Evolutionary conservation across 768 basidiomycete species (phyloP).

Genomic region (Daedaleopsis sinensis): DNA sequence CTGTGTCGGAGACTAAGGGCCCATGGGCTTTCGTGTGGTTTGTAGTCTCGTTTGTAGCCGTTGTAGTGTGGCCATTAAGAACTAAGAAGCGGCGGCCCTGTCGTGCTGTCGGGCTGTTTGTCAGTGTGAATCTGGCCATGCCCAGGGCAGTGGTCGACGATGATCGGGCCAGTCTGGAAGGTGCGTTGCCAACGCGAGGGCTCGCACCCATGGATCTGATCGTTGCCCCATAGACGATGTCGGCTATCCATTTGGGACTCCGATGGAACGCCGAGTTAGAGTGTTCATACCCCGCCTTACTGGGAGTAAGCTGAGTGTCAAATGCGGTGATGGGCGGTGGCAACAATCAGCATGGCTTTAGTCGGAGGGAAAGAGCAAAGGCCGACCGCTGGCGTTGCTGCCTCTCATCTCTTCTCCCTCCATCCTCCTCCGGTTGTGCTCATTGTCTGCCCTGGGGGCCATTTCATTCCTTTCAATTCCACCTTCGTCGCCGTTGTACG

Average conservation of each 20-base stretch:
- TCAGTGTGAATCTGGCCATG: not conserved
- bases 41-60: not conserved
- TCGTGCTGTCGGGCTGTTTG: not conserved
- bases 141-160: conserved; percentile 1
- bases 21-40: not conserved
- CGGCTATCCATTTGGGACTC: conserved; percentile 1
- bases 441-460: conserved; percentile 39
- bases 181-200: conserved; percentile 18
- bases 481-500: conserved; percentile 27
- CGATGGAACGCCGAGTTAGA: not conserved
- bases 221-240: conserved; percentile 7
- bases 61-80: not conserved
- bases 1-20: not conserved
- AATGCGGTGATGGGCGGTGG: conserved; percentile 3
- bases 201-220: conserved; percentile 5
- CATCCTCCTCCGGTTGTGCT: conserved; percentile 25
- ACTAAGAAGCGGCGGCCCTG: not conserved
- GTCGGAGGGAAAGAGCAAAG: not conserved
- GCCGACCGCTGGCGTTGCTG: not conserved
- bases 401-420: conserved; percentile 23
- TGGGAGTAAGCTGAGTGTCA: not conserved
- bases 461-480: conserved; percentile 26
- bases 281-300: conserved; percentile 3
- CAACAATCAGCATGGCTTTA: conserved; percentile 6
- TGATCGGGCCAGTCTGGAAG: conserved; percentile 17